Evolutionary conservation across 345 rosid genomes (phyloP).

Genomic region (Camelina laxa): DNA sequence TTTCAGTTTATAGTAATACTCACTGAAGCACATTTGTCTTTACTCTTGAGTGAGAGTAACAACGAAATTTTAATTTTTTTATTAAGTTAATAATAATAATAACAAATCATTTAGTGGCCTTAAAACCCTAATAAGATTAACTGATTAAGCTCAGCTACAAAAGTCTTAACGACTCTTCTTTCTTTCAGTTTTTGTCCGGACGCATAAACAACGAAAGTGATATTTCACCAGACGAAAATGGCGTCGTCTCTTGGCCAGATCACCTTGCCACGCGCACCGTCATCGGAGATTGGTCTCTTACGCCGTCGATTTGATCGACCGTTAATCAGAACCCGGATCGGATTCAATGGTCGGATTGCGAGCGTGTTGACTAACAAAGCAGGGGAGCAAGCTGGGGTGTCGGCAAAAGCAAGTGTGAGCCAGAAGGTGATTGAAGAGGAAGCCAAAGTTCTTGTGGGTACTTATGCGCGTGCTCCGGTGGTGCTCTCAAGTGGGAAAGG

Average conservation of each 20-base stretch:
- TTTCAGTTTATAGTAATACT: not conserved
- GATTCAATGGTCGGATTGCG: constrained; percentile 29
- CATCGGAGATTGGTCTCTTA: not conserved
- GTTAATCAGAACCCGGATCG: constrained; percentile 13
- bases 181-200: not conserved
- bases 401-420: constrained; percentile 41
- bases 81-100: not conserved
- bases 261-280: constrained; percentile 26
- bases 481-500: constrained; percentile 74
- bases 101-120: not conserved
- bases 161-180: not conserved
- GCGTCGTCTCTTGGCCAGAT: constrained; percentile 40
- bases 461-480: constrained; percentile 77
- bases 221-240: constrained; percentile 7
- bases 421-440: constrained; percentile 69
- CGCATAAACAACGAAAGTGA: not conserved
- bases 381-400: constrained; percentile 2
- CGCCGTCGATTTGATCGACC: constrained; percentile 26
- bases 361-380: constrained; percentile 32
- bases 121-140: constrained; percentile 38
- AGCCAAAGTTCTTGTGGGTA: constrained; percentile 63
- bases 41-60: not conserved
- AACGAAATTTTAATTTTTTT: too few relatives aligned
- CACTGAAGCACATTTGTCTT: not conserved
- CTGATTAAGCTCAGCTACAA: not conserved